These are phyloP conservation scores for Oemleria cerasiformis DNA, from an alignment of 306 rosid genomes.

Conservation along the genomic window DNA sequence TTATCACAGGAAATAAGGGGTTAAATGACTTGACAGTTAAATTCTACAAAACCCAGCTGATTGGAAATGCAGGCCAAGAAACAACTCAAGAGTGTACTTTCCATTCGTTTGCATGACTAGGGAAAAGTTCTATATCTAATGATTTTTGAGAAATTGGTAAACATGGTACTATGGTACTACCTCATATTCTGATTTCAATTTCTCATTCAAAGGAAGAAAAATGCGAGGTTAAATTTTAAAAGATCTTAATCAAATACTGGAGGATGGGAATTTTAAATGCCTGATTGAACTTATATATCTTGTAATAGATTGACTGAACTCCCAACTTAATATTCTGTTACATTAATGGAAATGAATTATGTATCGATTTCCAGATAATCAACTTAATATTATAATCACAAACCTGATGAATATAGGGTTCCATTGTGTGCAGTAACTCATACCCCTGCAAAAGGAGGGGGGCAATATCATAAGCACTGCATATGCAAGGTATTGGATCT, in stretches of 20 bases:
- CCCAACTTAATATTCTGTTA: neutral
- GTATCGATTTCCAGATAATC: neutral
- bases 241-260: neutral
- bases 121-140: neutral
- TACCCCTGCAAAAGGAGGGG: constrained; percentile 38
- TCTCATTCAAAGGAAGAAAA: neutral
- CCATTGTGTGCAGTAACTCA: constrained; percentile 57
- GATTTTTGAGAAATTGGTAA: neutral
- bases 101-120: neutral
- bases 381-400: constrained; percentile 3
- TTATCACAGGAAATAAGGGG: neutral
- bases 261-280: neutral
- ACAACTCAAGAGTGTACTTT: neutral
- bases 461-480: constrained; percentile 3
- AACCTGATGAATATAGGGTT: constrained; percentile 87
- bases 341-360: neutral
- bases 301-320: neutral
- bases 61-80: neutral
- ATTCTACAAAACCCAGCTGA: neutral
- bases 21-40: neutral
- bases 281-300: neutral
- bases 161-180: neutral
- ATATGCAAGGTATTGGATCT: neutral
- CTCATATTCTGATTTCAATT: neutral
- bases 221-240: neutral